A percentile compares a stretch with the other conserved stretches of the same genome.
Conservation (phyloP, 1,284 basidiomycete genomes). For the Wallemia ichthyophaga region DNA sequence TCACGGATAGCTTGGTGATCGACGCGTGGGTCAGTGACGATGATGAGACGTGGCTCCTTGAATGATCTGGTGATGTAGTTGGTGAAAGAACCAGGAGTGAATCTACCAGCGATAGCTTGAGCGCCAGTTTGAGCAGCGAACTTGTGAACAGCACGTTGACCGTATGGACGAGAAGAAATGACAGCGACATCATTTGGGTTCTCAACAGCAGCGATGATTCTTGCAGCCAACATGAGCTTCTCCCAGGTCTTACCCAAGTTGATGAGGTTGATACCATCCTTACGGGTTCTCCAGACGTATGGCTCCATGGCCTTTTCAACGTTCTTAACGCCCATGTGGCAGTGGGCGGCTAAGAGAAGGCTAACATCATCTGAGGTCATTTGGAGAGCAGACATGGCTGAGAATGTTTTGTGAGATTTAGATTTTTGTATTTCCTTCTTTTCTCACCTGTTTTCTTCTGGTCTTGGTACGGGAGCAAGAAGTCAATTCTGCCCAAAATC, state of each 20-base stretch:
- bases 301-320: constrained; percentile 95
- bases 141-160: constrained; percentile 96
- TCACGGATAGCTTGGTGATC: constrained; percentile 99
- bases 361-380: constrained; percentile 93
- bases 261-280: constrained; percentile 83
- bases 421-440: neutral
- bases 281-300: constrained; percentile 89
- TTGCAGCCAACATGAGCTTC: constrained; percentile 82
- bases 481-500: too few species aligned
- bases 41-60: constrained; percentile 95
- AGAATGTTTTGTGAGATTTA: too few species aligned
- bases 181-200: constrained; percentile 95
- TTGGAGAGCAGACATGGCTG: constrained; percentile 33
- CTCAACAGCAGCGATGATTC: constrained; percentile 77
- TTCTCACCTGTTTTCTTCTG: neutral
- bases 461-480: neutral
- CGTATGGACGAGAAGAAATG: constrained; percentile 91
- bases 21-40: constrained; percentile 94
- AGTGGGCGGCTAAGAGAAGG: constrained; percentile 76
- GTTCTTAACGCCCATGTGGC: constrained; percentile 92
- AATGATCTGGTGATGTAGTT: constrained; percentile 99
- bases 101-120: constrained; percentile 91
- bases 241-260: constrained; percentile 99
- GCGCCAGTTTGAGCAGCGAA: constrained; percentile 93
- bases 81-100: constrained; percentile 95